Conservation (phyloP, 192 early-diverging fungal genomes). For the Umbelopsis ramanniana region DNA sequence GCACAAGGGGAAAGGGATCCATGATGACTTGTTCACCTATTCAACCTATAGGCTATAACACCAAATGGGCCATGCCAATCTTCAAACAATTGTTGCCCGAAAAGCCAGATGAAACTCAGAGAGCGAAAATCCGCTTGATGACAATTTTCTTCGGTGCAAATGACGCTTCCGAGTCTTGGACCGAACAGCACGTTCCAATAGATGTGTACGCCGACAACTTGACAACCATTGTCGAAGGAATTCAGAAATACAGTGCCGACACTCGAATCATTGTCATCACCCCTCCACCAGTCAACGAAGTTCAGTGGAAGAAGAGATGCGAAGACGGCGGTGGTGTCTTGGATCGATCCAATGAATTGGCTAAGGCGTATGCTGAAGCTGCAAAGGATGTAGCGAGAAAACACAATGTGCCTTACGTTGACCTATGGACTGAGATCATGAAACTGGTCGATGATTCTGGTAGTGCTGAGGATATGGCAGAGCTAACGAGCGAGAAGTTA, state of each 20-base stretch:
- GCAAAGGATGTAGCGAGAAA: constrained; percentile 50
- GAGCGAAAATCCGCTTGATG: constrained; percentile 56
- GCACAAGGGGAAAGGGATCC: neutral
- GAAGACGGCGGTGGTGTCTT: constrained; percentile 28
- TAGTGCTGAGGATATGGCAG: constrained; percentile 28
- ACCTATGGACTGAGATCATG: constrained; percentile 49
- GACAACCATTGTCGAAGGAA: constrained; percentile 51
- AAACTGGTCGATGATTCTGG: neutral
- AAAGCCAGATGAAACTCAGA: constrained; percentile 15
- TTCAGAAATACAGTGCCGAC: constrained; percentile 62
- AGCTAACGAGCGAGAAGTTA: constrained; percentile 21
- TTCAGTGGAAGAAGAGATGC: constrained; percentile 40
- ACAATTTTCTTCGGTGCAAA: constrained; percentile 83
- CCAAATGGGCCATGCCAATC: constrained; percentile 58
- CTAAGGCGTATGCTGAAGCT: constrained; percentile 53
- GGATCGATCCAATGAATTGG: constrained; percentile 43
- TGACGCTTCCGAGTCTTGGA: constrained; percentile 60
- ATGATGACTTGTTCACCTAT: neutral
- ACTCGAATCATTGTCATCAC: constrained; percentile 70
- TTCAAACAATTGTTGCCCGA: constrained; percentile 57
- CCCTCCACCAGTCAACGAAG: constrained; percentile 70
- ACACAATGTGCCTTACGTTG: constrained; percentile 25
- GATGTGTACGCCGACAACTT: constrained; percentile 63
- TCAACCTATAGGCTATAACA: constrained; percentile 68
- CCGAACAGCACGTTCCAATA: constrained; percentile 62